Base-by-base conservation (phyloP, 495 filamentous ascomycete species). In the Evansstolkia leycettana region DNA sequence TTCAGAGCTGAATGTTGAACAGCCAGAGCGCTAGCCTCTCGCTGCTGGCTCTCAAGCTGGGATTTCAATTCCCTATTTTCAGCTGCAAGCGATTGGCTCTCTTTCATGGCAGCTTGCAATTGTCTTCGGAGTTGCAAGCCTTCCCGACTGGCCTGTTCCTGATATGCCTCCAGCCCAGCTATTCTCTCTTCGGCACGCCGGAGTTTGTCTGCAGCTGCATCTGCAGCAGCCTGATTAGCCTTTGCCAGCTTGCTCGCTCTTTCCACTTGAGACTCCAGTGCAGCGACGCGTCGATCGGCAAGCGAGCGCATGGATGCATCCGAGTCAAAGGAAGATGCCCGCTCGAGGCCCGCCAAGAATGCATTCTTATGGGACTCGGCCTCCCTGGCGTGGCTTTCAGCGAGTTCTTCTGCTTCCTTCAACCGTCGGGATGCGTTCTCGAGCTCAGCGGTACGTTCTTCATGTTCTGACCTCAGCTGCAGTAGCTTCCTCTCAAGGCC, bases 131-230 rank as follows among this genome's bases (percentile, higher is more conserved):
- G 79, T 20, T 80, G 74, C 37, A 99, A 72, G 23, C 84, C 82
- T 56, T 99, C 90, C 23, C 90, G 70, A 52, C 87, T 95, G 4
- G 87, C 77, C 61, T 99, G 90, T 49, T 95, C 89, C 60, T 99
- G 90, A 52, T 94, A 94, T 2, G 84, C 84, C 58, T 99, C 90
- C 4, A 99, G 69, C 2, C 89, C 88, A 11, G 90, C 92, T 51
- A 99, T 95, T 5, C 92, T 74, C 54, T 93, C 92, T 57, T 96
- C 93, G 6, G 90, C 90, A 33, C 83, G 76, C 7, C 88, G 80
- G 23, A 99, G 70, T 54, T 84, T 94, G 44, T 94, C 86, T 2
- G 82, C 76, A 1, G 87, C 86, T 13, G 69, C 58, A 53, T 99
- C 85, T n/a, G 89, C 90, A 34, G 90, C 87, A 26, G 76, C 67